Evolutionary conservation across 805 yeast genomes (phyloP).

Genomic region (Babjeviella inositovora): DNA sequence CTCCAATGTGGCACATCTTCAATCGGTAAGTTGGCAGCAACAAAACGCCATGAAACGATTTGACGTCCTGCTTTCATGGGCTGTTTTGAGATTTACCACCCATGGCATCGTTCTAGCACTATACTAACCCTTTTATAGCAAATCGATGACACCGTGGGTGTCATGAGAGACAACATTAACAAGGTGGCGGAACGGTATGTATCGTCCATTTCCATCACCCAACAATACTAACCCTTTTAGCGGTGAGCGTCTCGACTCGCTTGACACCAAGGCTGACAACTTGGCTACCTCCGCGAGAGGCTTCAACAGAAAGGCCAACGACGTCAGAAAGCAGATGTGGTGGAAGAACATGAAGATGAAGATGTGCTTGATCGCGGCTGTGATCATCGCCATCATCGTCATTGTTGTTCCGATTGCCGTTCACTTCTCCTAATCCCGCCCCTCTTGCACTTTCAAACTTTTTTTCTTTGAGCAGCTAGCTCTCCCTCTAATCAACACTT

Average conservation of each 20-base stretch:
- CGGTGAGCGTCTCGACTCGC: conserved; percentile 85
- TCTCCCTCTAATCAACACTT: no score
- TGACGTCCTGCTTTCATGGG: not conserved
- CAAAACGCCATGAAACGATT: not conserved
- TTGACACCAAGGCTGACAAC: conserved; percentile 87
- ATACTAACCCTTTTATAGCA: conserved; percentile 32
- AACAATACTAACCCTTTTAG: conserved; percentile 11
- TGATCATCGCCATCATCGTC: conserved; percentile 66
- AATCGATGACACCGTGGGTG: conserved; percentile 91
- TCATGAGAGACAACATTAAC: conserved; percentile 94
- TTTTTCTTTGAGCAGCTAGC: no score
- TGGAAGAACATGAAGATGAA: conserved; percentile 97
- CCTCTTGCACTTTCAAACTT: no score
- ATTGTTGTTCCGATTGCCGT: conserved; percentile 88
- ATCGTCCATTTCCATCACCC: not conserved
- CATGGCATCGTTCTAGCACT: no score
- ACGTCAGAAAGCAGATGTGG: conserved; percentile 98
- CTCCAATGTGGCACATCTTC: conserved; percentile 65
- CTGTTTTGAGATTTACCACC: no score
- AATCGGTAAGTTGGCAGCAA: conserved; percentile 42
- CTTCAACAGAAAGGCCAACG: conserved; percentile 91
- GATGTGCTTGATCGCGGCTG: conserved; percentile 69
- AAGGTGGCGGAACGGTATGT: conserved; percentile 64
- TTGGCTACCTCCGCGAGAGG: conserved; percentile 87
- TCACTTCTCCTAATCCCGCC: conserved; percentile 61